A percentile compares a stretch with the other conserved stretches of the same genome.
phyloP scores from a whole-genome alignment of 169 alveolate species.

The Cryptosporidium tyzzeri region DNA sequence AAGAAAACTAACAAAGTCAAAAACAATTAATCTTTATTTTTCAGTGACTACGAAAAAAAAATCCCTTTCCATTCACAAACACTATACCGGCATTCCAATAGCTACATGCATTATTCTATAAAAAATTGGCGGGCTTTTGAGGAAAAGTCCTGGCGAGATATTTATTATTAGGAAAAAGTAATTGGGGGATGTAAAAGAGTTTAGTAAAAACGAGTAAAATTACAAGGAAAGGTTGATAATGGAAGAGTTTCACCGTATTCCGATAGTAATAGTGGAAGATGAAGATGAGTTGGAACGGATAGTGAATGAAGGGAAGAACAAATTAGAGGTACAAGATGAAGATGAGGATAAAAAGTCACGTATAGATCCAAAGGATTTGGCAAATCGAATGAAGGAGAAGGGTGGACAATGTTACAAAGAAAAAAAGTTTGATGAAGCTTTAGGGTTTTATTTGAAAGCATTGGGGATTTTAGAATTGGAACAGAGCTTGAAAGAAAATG shows the following conservation, averaged over 20 bases:
- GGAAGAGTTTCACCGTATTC: conserved; percentile 71
- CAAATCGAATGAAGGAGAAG: conserved; percentile 14
- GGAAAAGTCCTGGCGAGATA: not conserved
- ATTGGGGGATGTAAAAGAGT: not conserved
- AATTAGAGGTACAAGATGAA: not conserved
- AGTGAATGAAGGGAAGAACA: not conserved
- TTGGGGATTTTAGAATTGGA: conserved; percentile 38
- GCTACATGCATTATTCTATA: not conserved
- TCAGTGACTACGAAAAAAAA: not conserved
- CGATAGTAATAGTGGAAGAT: conserved; percentile 47
- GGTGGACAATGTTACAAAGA: conserved; percentile 1
- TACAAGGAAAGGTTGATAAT: not conserved
- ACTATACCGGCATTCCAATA: not conserved
- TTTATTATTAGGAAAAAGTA: not conserved
- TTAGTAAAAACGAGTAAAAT: not conserved
- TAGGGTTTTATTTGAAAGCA: conserved; percentile 31
- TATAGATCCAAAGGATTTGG: conserved; percentile 37
- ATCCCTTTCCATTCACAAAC: no score
- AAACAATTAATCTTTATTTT: not conserved
- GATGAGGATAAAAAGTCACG: not conserved
- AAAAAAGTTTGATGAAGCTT: conserved; percentile 6
- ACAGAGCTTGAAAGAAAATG: not conserved
- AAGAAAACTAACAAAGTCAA: conserved; percentile 3
- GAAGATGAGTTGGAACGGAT: conserved; percentile 13
- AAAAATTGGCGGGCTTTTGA: not conserved